Evolutionary conservation across 345 rosid genomes (phyloP), one percentile per base, ranked within the genome.

Genomic region (Corchorus olitorius): DNA sequence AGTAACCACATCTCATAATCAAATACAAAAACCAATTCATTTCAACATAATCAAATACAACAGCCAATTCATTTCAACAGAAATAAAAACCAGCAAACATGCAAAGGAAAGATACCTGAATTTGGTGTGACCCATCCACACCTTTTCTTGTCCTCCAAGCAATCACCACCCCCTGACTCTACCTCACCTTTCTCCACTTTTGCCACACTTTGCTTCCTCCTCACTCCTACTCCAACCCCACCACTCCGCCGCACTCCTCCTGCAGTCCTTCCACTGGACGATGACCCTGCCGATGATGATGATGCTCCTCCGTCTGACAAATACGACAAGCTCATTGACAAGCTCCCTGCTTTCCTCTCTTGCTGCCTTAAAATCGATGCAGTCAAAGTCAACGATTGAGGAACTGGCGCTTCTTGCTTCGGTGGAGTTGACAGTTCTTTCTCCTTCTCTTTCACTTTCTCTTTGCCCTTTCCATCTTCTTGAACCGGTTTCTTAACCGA

Each of bases 61-160:
- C 13, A 37, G 5, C 27, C 49, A 12, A 50, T 54, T 39, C 8
- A 50, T 69, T 12, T 69, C 20, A 69, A 33, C 22, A 14, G 8
- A 1, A 15, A 15, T 8, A 20, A 58, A 39, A 16, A 6, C 13
- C 52, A 20, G n/a, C 56, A 58, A 72, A 34, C 14, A 63, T 10
- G 4, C 20, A 35, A 52, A 56, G 61, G 43, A 39, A 39, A 11
- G 80, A 54, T 75, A 93, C 98, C 98, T 60, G 98, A 76, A 77
- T 83, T 91, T 16, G 93, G 87, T 6, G 94, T 91, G 77, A 93
- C 90, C 97, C 97, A 93, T 17, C 91, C 84, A 75, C 97, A 93
- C 45, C 89, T 87, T 81, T 79, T 91, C 83, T 83, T 89, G 79
- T 84, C 76, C 34, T 84, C 82, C 75, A 83, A 74, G 81, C 83